Evolutionary conservation across 768 basidiomycete genomes (phyloP), one percentile per base, ranked within the genome.

Genomic region (Pilatotrama ljubarskyi): DNA sequence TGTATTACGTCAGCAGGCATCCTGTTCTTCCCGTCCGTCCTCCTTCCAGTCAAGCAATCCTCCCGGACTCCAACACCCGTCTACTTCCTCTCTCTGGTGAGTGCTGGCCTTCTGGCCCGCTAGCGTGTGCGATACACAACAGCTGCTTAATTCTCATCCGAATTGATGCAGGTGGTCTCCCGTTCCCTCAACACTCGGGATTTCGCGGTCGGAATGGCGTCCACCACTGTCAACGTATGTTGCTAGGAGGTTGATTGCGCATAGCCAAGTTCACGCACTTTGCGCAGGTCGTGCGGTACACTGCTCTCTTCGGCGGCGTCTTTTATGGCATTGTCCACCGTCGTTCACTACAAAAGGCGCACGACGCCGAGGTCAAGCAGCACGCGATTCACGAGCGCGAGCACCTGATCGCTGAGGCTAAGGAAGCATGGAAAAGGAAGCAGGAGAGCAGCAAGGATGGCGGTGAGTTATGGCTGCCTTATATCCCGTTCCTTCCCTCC

Each of bases 301-400:
- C 93, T 18, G 94, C 95, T 51, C 85, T 99, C 67, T 76, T 88
- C 64, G 81, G 86, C 42, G 96, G 96, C 71, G 83, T 96, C 66
- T 75, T 86, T 72, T 98, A 98, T 74, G 96, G 96, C 72, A 87
- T 95, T 74, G 85, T 86, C 70, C 95, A 98, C 80, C 90, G 91
- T 70, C 86, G 90, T 70, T 90, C 95, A 69, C 77, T 99, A 66
- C 94, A 96, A 78, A 82, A 84, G 63, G 78, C 83, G 54, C 85
- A 92, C 72, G 86, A 96, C 75, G 77, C 84, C 61, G 83, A 89
- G 65, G 91, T 90, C 75, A 81, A 86, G 62, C 81, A 87, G 64
- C 82, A 86, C 70, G 90, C 87, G 54, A 76, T 85, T 43, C 88
- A 92, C 69, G 84, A 83, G 65, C 80, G 91, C 68, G 84, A 92